A percentile compares a stretch with the other conserved stretches of the same genome.
Conservation (phyloP, 352 stramenopile genomes). For the Pythium oligandrum region DNA sequence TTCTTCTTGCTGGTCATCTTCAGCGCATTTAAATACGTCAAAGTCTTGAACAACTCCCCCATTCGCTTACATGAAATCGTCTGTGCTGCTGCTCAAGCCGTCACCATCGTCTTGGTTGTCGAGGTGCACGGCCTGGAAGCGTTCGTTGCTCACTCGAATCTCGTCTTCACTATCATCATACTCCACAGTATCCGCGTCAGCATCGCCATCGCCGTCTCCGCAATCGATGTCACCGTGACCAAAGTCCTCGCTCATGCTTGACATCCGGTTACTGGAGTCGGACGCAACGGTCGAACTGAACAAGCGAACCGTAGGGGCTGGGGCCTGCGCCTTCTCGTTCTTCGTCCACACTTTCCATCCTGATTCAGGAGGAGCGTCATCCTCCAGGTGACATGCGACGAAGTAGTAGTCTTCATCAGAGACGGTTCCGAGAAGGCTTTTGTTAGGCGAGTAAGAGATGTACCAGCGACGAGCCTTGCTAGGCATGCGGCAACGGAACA, state of each 20-base stretch:
- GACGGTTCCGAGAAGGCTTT: conserved; percentile 77
- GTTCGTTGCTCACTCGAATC: conserved; percentile 87
- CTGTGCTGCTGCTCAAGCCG: conserved; percentile 40
- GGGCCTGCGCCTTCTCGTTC: conserved; percentile 69
- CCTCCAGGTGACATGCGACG: conserved; percentile 73
- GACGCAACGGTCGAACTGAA: conserved; percentile 50
- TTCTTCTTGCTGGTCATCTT: not conserved
- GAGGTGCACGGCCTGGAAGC: conserved; percentile 84
- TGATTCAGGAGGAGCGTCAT: conserved; percentile 68
- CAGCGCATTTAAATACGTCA: conserved; percentile 7
- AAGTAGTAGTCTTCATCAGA: conserved; percentile 88
- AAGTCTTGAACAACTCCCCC: no score
- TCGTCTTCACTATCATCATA: conserved; percentile 89
- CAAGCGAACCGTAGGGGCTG: conserved; percentile 61
- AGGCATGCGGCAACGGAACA: conserved; percentile 98
- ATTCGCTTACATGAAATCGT: conserved; percentile 67
- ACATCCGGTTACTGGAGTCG: conserved; percentile 11
- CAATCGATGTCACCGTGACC: conserved; percentile 24
- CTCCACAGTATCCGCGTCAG: conserved; percentile 80
- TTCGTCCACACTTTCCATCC: conserved; percentile 87
- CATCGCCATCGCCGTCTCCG: conserved; percentile 32
- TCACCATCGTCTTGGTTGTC: conserved; percentile 75
- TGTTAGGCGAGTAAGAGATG: conserved; percentile 94
- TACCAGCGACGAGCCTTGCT: conserved; percentile 98
- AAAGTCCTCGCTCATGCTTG: conserved; percentile 15